phyloP scores from a whole-genome alignment of 768 basidiomycete species.

The Boletus pseudo-olivaceus region DNA sequence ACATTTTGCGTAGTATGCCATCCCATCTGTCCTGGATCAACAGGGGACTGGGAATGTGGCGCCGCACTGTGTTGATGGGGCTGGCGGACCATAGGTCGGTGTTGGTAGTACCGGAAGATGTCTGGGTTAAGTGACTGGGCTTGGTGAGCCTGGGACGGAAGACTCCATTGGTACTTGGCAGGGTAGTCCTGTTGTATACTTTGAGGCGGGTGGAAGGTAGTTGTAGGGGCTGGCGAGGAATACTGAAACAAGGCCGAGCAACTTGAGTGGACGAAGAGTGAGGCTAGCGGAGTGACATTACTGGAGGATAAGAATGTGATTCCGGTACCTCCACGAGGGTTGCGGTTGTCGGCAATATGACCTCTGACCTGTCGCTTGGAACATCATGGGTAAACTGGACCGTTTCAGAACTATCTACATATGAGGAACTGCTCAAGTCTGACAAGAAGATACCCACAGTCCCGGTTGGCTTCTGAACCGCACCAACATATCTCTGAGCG shows the following conservation, averaged over 20 bases:
- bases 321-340: constrained; percentile 34
- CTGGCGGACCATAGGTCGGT: neutral
- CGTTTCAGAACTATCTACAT: constrained; percentile 10
- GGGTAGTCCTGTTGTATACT: constrained; percentile 4
- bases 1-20: constrained; percentile 12
- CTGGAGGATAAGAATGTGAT: constrained; percentile 9
- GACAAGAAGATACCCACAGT: constrained; percentile 12
- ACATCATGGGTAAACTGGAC: constrained; percentile 13
- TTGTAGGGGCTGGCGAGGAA: neutral
- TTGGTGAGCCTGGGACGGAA: neutral
- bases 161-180: neutral
- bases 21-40: constrained; percentile 5
- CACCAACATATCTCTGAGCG: constrained; percentile 19
- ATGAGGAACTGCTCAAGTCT: neutral
- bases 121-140: neutral
- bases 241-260: constrained; percentile 10
- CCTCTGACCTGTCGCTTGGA: constrained; percentile 13
- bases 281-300: constrained; percentile 5
- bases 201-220: neutral
- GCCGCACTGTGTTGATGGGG: neutral
- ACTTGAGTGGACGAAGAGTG: constrained; percentile 4
- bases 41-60: constrained; percentile 1
- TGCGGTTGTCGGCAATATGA: constrained; percentile 32
- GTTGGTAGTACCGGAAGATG: constrained; percentile 2
- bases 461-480: constrained; percentile 12